Base-by-base conservation (phyloP, 352 stramenopile genomes). In the Phytopythium vexans region DNA sequence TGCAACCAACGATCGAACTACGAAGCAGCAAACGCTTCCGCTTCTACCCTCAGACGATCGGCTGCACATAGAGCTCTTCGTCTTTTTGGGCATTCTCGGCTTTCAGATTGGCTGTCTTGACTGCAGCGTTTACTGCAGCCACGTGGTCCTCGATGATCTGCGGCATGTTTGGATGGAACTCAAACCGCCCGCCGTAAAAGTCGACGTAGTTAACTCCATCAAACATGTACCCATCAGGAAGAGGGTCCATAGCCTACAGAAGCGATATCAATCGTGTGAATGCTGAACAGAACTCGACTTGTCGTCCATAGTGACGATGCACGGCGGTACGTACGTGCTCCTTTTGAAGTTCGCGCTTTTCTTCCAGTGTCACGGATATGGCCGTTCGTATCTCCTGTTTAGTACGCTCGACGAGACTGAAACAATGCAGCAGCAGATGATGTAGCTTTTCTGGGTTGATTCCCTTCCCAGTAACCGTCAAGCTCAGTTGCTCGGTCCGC, bases 161-260 rank as follows among this genome's bases (percentile, higher is more conserved):
- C 10, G 74, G 62, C 50, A 92, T 89, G 38, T 68, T 63, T 0
- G 82, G 82, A 40, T 92, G 79, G 52, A 89, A 92, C 55, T 89
- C 79, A 56, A 88, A 85, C 21, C 76, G 67, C 0, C 73, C 76
- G 12, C 82, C 82, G 36, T 81, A 84, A 41, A 84, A 85, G 50
- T 92, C 79, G 21, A 88, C 71, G 60, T 92, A 92, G 54, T 76
- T 73, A 15, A 72, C 74, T 14, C 82, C 82, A 40, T 92, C 82
- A 41, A 74, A 92, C 44, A 89, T 58, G 49, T 82, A 90, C 0
- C 74, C 82, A 38, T 90, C 77, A 0, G 82, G 82, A 11, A 92
- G 70, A 1, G 79, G 70, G 41, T 90, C 82, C 65, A 79, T 73
- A 34, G 72, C 68, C 79, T 89, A 45, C 9, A 52, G 7, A 16